Base-by-base conservation (phyloP, 495 filamentous ascomycete genomes). In the Entonaema liquescens region DNA sequence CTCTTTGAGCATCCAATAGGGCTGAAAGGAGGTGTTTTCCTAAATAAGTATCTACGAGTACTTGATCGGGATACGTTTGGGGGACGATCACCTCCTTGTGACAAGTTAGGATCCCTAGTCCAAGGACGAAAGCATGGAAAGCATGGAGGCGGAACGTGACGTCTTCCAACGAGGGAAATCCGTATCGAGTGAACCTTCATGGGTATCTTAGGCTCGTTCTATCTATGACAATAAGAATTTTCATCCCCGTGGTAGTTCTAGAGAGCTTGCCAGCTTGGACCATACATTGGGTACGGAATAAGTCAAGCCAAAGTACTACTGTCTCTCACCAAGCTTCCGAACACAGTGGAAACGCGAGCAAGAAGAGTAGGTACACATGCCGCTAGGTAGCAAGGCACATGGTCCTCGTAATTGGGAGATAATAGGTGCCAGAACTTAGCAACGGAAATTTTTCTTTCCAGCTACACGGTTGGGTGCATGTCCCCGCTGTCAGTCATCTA, bases 401-500 rank as follows among this genome's bases (percentile, higher is more conserved):
- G 62, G 64, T 55, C 54, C 17, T 28, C 60, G 19, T 57, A 64
- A 15, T 44, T 38, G 33, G 57, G 49, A 58, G 26, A 42, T 47
- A 58, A 35, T 58, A 68, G 49, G 66, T 29, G 56, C 36, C 28
- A 67, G 57, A 57, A 71, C 60, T 47, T 19, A 52, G 25, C 56
- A 72, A 69, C 72, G 72, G 75, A 68, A 73, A 63, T 72, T 74
- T 68, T 47, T 70, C 66, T 40, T 69, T 72, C 68, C 57, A 71
- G 64, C 62, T 65, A 44, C 25, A 23, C 72, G 75, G 75, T 23
- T 70, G 67, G 60, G 55, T 72, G 70, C 75, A 77, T 70, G 64
- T 26, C 70, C 70, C 73, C 70, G 68, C 75, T 75, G 73, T 75
- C 70, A 77, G 70, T 74, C 63, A 68, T 75, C 62, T 69, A 75